Conservation (phyloP, 306 rosid species). For the Alnus rubra region DNA sequence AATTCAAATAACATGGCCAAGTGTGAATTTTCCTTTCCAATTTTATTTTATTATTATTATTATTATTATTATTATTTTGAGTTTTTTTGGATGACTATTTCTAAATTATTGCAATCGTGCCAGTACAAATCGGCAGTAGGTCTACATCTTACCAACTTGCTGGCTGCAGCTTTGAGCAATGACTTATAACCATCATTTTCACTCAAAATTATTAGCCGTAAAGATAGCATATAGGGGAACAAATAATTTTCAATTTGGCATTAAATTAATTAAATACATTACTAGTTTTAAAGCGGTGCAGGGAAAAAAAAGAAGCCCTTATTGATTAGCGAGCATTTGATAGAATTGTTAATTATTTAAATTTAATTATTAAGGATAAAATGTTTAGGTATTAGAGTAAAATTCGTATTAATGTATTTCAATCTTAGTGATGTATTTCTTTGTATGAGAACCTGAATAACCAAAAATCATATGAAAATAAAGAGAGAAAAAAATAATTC, state of each 20-base stretch:
- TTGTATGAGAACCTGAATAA: no score
- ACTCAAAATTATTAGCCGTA: no score
- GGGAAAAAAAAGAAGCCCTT: no score
- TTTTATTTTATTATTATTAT: not conserved
- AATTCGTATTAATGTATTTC: not conserved
- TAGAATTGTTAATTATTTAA: not conserved
- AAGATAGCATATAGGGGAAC: no score
- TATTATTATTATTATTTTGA: not conserved
- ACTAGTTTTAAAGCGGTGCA: no score
- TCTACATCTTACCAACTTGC: not conserved
- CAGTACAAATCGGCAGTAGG: not conserved
- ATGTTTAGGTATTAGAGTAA: no score
- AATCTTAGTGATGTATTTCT: no score
- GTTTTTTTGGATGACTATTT: not conserved
- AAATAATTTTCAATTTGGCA: no score
- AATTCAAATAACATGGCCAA: not conserved
- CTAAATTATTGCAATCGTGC: not conserved
- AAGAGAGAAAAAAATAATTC: no score
- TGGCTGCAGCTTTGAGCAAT: not conserved
- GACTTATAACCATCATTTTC: not conserved
- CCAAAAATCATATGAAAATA: no score
- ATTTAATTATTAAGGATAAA: not conserved
- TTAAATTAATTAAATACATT: no score
- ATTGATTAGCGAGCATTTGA: not conserved
- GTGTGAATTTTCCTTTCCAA: not conserved